Evolutionary conservation across 129 eudicot genomes (phyloP).

Genomic region (Tagetes patula): DNA sequence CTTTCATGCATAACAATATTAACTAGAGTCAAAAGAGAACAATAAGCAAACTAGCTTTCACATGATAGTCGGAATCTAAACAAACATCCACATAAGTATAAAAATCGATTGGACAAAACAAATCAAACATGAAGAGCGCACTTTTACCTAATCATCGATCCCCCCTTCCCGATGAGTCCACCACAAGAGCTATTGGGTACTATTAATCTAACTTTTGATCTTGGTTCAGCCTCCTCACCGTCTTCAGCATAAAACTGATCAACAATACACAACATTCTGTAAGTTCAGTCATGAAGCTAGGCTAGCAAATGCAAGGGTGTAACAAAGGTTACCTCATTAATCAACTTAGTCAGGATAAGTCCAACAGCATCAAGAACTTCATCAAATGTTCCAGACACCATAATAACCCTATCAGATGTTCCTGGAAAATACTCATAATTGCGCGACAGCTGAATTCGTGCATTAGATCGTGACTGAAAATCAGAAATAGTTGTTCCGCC

Average conservation of each 20-base stretch:
- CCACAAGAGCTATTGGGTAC: slow-evolving; percentile 96
- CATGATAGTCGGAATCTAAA: not conserved
- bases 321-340: slow-evolving; percentile 65
- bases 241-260: slow-evolving; percentile 74
- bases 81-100: not conserved
- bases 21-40: not conserved
- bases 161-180: slow-evolving; percentile 94
- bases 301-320: not conserved
- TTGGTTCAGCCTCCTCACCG: slow-evolving; percentile 68
- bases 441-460: slow-evolving; percentile 95
- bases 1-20: not conserved
- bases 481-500: slow-evolving; percentile 87
- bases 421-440: slow-evolving; percentile 93
- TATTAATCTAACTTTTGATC: slow-evolving; percentile 73
- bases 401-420: slow-evolving; percentile 81
- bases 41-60: slow-evolving; percentile 16
- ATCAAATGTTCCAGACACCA: slow-evolving; percentile 82
- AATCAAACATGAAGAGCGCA: not conserved
- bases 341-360: slow-evolving; percentile 68
- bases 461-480: slow-evolving; percentile 84
- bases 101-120: not conserved
- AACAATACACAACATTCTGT: not conserved
- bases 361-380: slow-evolving; percentile 80
- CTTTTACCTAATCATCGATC: slow-evolving; percentile 83
- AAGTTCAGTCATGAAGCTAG: not conserved